phyloP scores from a whole-genome alignment of 2,329 filamentous ascomycete genomes.

The Alternaria panax region DNA sequence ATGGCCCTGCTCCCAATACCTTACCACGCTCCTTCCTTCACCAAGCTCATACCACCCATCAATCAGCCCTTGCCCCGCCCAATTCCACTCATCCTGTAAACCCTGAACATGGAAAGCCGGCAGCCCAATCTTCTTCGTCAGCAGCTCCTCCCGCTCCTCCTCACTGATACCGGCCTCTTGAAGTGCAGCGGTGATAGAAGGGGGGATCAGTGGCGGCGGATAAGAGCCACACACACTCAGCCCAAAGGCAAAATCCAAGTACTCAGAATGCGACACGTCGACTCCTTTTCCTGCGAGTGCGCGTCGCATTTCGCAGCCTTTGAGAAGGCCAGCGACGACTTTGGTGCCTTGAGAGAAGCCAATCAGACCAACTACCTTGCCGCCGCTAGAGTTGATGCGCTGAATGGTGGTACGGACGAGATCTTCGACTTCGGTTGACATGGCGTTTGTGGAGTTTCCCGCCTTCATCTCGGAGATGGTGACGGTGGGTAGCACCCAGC shows the following conservation, averaged over 20 bases:
- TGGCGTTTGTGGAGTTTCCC: slow-evolving; percentile 16
- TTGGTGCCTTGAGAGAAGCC: slow-evolving; percentile 47
- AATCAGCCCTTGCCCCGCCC: slow-evolving; percentile 42
- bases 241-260: slow-evolving; percentile 29
- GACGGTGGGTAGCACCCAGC: slow-evolving; percentile 37
- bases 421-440: slow-evolving; percentile 32
- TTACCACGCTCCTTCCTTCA: slow-evolving; percentile 32
- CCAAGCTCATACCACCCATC: slow-evolving; percentile 36
- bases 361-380: slow-evolving; percentile 39
- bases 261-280: slow-evolving; percentile 4
- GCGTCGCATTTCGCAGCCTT: slow-evolving; percentile 28
- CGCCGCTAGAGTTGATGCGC: slow-evolving; percentile 20
- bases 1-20: slow-evolving; percentile 46
- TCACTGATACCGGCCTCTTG: neutral
- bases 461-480: slow-evolving; percentile 24
- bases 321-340: slow-evolving; percentile 44
- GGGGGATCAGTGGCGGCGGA: slow-evolving; percentile 41
- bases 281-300: slow-evolving; percentile 14
- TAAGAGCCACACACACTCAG: slow-evolving; percentile 38
- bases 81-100: slow-evolving; percentile 44
- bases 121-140: slow-evolving; percentile 28
- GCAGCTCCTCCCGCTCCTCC: slow-evolving; percentile 16
- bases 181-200: slow-evolving; percentile 12
- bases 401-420: slow-evolving; percentile 28
- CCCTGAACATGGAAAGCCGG: slow-evolving; percentile 47